A percentile compares a stretch with the other conserved stretches of the same genome.
phyloP scores from a whole-genome alignment of 2,329 filamentous ascomycete species.

The Cryphonectria carpinicola region DNA sequence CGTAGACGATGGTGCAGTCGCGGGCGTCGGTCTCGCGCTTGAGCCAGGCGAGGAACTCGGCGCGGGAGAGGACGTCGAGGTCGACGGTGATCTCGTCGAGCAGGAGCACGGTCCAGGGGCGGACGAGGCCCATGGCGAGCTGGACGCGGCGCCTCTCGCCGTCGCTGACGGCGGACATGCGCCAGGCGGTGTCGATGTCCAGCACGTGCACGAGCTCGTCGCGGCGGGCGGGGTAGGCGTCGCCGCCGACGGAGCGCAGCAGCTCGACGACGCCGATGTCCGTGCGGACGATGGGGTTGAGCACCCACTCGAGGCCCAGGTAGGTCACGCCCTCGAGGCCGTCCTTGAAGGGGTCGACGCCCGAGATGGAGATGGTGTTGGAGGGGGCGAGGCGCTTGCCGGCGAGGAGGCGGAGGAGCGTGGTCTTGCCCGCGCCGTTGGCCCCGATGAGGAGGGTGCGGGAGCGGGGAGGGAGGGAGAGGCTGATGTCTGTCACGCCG shows the following conservation, averaged over 20 bases:
- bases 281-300: constrained; percentile 93
- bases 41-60: constrained; percentile 84
- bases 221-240: constrained; percentile 77
- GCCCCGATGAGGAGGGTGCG: constrained; percentile 92
- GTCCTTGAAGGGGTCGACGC: constrained; percentile 89
- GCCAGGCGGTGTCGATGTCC: constrained; percentile 90
- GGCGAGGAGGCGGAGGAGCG: constrained; percentile 88
- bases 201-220: constrained; percentile 88
- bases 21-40: constrained; percentile 83
- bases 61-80: constrained; percentile 82
- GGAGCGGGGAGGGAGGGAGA: constrained; percentile 79
- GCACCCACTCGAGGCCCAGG: constrained; percentile 95
- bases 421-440: constrained; percentile 97
- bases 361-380: constrained; percentile 74
- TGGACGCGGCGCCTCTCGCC: constrained; percentile 91
- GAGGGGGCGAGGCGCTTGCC: constrained; percentile 90
- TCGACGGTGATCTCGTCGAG: constrained; percentile 98
- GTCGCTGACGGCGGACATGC: constrained; percentile 94
- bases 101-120: constrained; percentile 88
- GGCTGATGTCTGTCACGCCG: constrained; percentile 74
- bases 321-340: constrained; percentile 94
- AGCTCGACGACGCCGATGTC: constrained; percentile 92
- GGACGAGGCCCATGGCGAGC: constrained; percentile 90
- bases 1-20: constrained; percentile 92
- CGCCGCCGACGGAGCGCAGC: constrained; percentile 81